Percentiles rank a stretch among this genome's conserved stretches.
phyloP scores from a whole-genome alignment of 2,329 filamentous ascomycete genomes.

The Cadophora malorum region DNA sequence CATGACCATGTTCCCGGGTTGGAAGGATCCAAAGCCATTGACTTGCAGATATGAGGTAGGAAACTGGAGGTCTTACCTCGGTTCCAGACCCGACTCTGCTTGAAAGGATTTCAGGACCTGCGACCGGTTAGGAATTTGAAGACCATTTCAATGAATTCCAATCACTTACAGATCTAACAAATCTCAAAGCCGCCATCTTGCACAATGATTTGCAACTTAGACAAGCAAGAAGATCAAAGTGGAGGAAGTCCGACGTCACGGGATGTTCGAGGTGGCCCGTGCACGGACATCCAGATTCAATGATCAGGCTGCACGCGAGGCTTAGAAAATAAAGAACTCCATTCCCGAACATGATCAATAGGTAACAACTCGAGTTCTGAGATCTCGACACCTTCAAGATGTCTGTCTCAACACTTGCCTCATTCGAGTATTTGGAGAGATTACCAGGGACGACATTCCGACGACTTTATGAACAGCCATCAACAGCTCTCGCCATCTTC shows the following conservation, averaged over 20 bases:
- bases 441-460: conserved; percentile 88
- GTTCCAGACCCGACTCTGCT: conserved; percentile 81
- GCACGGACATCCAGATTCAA: conserved; percentile 10
- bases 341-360: conserved; percentile 35
- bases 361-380: conserved; percentile 30
- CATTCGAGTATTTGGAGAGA: conserved; percentile 91
- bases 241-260: conserved; percentile 22
- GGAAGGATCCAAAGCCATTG: background rate
- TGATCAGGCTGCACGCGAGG: conserved; percentile 35
- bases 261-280: conserved; percentile 8
- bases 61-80: conserved; percentile 63
- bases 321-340: conserved; percentile 22
- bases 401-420: conserved; percentile 59
- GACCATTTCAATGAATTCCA: background rate
- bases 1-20: too few relatives aligned
- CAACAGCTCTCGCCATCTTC: conserved; percentile 93
- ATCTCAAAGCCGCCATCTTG: conserved; percentile 62
- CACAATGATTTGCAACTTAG: conserved; percentile 26
- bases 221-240: conserved; percentile 30
- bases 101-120: conserved; percentile 84
- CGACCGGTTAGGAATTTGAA: conserved; percentile 29
- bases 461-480: conserved; percentile 93
- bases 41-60: conserved; percentile 13
- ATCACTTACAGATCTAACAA: conserved; percentile 66
- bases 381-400: conserved; percentile 38